Evolutionary conservation across 257 asterid species (phyloP).

Genomic region (Vinca minor): DNA sequence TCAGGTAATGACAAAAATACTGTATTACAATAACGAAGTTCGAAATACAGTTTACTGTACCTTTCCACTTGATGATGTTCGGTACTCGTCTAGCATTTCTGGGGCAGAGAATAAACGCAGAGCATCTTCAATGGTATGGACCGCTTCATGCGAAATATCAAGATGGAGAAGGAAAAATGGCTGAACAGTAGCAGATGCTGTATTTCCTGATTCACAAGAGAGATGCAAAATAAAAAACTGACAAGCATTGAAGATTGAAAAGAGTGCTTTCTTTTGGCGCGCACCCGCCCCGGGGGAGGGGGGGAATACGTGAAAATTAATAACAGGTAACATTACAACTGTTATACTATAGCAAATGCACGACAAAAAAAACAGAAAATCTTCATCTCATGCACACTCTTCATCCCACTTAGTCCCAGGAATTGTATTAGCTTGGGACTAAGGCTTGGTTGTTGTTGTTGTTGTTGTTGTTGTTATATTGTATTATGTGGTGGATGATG

Average conservation of each 20-base stretch:
- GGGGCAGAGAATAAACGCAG: conserved; percentile 65
- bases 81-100: conserved; percentile 78
- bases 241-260: not conserved
- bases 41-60: conserved; percentile 21
- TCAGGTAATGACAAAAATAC: not conserved
- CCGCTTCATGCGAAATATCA: conserved; percentile 65
- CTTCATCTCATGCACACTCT: too few relatives aligned
- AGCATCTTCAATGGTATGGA: conserved; percentile 69
- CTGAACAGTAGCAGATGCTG: conserved; percentile 70
- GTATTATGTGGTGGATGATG: not conserved
- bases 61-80: conserved; percentile 58
- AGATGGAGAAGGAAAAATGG: conserved; percentile 87
- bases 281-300: not conserved
- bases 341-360: not conserved
- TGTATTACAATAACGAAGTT: not conserved
- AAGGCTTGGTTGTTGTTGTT: too few relatives aligned
- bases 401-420: too few relatives aligned
- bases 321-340: not conserved
- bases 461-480: too few relatives aligned
- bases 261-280: too few relatives aligned
- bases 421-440: too few relatives aligned
- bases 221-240: conserved; percentile 13
- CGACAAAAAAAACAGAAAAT: not conserved
- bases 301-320: not conserved
- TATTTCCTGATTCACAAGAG: conserved; percentile 50